Evolutionary conservation across 805 yeast species (phyloP).

Genomic region (Cyberlindnera samutprakarnensis): DNA sequence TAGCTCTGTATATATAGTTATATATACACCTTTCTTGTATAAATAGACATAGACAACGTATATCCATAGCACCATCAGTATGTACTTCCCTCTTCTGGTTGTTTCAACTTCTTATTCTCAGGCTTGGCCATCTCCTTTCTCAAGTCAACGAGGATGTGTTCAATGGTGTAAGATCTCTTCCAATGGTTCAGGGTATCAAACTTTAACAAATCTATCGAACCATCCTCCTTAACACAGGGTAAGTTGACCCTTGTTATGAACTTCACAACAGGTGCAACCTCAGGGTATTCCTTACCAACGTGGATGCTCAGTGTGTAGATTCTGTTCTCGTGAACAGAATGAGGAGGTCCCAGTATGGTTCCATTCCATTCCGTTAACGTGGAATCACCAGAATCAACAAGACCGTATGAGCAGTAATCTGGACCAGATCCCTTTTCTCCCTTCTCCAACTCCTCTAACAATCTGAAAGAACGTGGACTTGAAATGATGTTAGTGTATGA

Average conservation of each 20-base stretch:
- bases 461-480: constrained; percentile 89
- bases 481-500: background rate
- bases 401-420: constrained; percentile 93
- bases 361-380: constrained; percentile 97
- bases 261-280: constrained; percentile 73
- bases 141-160: constrained; percentile 80
- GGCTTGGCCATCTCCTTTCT: constrained; percentile 87
- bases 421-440: constrained; percentile 98
- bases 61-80: too few species aligned
- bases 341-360: constrained; percentile 96
- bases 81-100: constrained; percentile 85
- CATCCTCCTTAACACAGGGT: constrained; percentile 74
- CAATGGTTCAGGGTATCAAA: constrained; percentile 69
- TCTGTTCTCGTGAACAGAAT: constrained; percentile 82
- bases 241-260: constrained; percentile 82
- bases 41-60: too few species aligned
- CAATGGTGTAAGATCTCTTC: constrained; percentile 91
- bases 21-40: too few species aligned
- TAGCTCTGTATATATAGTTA: too few species aligned
- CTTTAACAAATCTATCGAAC: constrained; percentile 40
- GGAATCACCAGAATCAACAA: constrained; percentile 84
- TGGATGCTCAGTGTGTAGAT: constrained; percentile 77
- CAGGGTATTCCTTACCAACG: constrained; percentile 85
- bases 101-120: constrained; percentile 74
- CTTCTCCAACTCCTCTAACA: constrained; percentile 92